phyloP scores from a whole-genome alignment of 1,284 basidiomycete genomes.

The Cronartium ribicola region DNA sequence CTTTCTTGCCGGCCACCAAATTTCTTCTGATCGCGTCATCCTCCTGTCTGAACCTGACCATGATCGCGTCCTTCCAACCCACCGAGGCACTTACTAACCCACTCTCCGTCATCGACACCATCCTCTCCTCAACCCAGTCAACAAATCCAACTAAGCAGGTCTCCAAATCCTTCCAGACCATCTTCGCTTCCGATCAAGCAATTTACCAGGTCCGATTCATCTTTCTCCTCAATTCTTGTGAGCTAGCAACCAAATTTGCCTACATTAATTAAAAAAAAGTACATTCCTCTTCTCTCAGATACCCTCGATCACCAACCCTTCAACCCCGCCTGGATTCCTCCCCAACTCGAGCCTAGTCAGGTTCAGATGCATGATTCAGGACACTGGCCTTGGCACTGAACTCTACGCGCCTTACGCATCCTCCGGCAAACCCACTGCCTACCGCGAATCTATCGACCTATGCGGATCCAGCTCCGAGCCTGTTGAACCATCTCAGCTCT shows the following conservation, averaged over 20 bases:
- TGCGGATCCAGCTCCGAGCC: neutral
- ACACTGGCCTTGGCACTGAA: conserved; percentile 21
- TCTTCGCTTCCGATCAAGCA: conserved; percentile 14
- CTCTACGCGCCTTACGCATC: conserved; percentile 22
- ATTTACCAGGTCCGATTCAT: conserved; percentile 18
- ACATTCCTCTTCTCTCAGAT: conserved; percentile 4
- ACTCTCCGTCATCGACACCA: neutral
- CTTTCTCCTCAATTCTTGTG: neutral
- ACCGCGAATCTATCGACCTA: conserved; percentile 20
- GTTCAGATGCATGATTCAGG: conserved; percentile 40
- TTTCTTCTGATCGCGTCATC: too few species aligned
- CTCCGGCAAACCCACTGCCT: conserved; percentile 7
- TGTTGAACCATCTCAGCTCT: neutral
- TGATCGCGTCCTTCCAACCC: conserved; percentile 1
- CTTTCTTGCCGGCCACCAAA: too few species aligned
- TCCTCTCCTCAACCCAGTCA: neutral
- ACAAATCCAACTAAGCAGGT: conserved; percentile 6
- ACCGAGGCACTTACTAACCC: conserved; percentile 10
- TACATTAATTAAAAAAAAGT: too few species aligned
- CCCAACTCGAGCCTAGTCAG: conserved; percentile 17
- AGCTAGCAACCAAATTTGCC: neutral
- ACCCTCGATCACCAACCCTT: conserved; percentile 29
- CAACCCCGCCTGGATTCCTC: conserved; percentile 10
- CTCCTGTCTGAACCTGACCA: too few species aligned
- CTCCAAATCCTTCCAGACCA: conserved; percentile 17